A percentile compares a stretch with the other conserved stretches of the same genome.
Conservation (phyloP, 2,329 filamentous ascomycete species). For the Leptographium flavum region DNA sequence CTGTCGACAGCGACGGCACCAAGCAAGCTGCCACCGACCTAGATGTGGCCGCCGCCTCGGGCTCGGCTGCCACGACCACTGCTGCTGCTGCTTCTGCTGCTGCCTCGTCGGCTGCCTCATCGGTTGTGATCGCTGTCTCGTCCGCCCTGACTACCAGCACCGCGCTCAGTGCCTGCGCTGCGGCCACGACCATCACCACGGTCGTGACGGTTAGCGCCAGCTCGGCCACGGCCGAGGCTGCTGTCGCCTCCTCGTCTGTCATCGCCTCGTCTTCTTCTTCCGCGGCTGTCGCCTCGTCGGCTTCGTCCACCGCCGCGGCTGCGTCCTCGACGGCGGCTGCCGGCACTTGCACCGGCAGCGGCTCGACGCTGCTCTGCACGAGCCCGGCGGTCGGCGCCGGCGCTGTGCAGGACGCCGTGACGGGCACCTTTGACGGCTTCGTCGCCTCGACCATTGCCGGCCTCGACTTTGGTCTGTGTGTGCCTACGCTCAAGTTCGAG, state of each 20-base stretch:
- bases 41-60: constrained; percentile 17
- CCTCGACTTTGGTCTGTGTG: constrained; percentile 38
- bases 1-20: constrained; percentile 17
- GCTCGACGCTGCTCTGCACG: constrained; percentile 5
- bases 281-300: background rate
- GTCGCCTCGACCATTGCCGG: constrained; percentile 8
- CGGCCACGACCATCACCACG: background rate
- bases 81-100: constrained; percentile 6
- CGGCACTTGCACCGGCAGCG: constrained; percentile 5
- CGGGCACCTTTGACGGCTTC: constrained; percentile 10
- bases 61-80: constrained; percentile 9
- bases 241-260: background rate
- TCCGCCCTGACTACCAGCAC: background rate
- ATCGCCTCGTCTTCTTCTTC: background rate
- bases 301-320: background rate
- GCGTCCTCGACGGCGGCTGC: background rate
- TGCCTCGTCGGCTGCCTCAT: background rate
- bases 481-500: constrained; percentile 44
- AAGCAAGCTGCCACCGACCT: constrained; percentile 10
- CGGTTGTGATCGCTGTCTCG: background rate
- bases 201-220: background rate
- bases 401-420: constrained; percentile 9
- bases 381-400: constrained; percentile 5
- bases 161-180: background rate
- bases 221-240: background rate